These are phyloP conservation scores for Phytopythium vexans DNA, from an alignment of 352 stramenopile genomes.

Conservation along the genomic window DNA sequence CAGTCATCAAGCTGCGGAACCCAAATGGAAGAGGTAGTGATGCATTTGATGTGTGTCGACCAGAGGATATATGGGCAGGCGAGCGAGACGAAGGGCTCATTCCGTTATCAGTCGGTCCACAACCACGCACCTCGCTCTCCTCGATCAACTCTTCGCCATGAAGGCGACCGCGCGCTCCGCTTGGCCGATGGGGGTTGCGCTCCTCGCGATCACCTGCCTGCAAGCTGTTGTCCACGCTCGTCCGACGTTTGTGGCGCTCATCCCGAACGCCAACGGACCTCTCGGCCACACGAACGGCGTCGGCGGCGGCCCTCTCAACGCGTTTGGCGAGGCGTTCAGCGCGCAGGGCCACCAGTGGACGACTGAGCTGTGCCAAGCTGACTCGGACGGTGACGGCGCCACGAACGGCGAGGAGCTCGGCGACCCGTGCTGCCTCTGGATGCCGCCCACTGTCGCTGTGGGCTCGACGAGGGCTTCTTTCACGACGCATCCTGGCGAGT, in stretches of 20 bases:
- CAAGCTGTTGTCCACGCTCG: constrained; percentile 10
- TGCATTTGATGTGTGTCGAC: no score
- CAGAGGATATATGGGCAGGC: background rate
- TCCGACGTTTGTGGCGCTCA: constrained; percentile 44
- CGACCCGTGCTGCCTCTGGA: constrained; percentile 84
- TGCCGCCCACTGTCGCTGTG: constrained; percentile 5
- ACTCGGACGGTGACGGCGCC: constrained; percentile 75
- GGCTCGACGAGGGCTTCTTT: background rate
- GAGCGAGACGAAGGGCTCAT: constrained; percentile 17
- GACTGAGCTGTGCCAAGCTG: constrained; percentile 42
- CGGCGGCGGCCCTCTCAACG: constrained; percentile 53
- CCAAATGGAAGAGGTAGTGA: no score
- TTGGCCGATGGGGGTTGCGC: constrained; percentile 1
- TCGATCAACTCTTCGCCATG: constrained; percentile 13
- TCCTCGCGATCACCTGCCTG: constrained; percentile 3
- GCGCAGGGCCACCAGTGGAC: constrained; percentile 44
- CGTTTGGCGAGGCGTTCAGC: constrained; percentile 60
- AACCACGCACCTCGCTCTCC: background rate
- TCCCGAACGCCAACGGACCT: constrained; percentile 59
- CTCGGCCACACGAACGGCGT: constrained; percentile 48
- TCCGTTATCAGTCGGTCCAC: constrained; percentile 9
- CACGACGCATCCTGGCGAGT: constrained; percentile 33
- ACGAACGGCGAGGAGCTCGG: constrained; percentile 89
- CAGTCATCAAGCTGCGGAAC: no score
- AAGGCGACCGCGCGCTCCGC: constrained; percentile 11